Evolutionary conservation across 2,329 filamentous ascomycete genomes (phyloP).

Genomic region (Dendrostoma leiphaemia): DNA sequence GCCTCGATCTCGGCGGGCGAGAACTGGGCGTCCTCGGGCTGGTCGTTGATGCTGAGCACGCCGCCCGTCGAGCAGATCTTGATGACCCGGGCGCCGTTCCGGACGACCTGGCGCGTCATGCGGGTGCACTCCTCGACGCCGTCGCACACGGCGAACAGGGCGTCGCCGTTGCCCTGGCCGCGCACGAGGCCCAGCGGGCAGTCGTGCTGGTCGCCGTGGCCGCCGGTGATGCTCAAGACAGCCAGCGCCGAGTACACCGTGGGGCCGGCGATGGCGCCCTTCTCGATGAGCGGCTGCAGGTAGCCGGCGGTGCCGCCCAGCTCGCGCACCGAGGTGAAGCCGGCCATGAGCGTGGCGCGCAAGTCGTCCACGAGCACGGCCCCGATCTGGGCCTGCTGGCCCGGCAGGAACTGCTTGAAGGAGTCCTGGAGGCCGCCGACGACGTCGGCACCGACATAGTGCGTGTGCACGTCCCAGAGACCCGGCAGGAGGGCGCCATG

Average conservation of each 20-base stretch:
- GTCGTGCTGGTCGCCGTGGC: constrained; percentile 45
- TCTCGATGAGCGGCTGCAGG: constrained; percentile 38
- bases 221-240: constrained; percentile 44
- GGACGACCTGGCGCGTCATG: constrained; percentile 40
- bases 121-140: constrained; percentile 44
- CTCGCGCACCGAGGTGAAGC: constrained; percentile 51
- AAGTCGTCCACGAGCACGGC: constrained; percentile 40
- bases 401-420: constrained; percentile 24
- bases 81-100: constrained; percentile 46
- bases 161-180: constrained; percentile 30
- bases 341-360: constrained; percentile 40
- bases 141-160: constrained; percentile 37
- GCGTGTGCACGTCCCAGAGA: constrained; percentile 52
- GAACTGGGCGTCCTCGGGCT: constrained; percentile 42
- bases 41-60: constrained; percentile 39
- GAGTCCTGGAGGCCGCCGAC: constrained; percentile 20
- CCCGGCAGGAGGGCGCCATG: constrained; percentile 45
- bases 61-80: constrained; percentile 46
- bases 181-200: constrained; percentile 33
- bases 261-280: constrained; percentile 43
- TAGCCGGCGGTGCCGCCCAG: constrained; percentile 46
- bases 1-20: constrained; percentile 40
- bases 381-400: constrained; percentile 32
- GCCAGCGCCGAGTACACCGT: constrained; percentile 47
- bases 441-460: constrained; percentile 38